Base-by-base conservation (phyloP, 306 rosid genomes). In the Sicyos edulis region DNA sequence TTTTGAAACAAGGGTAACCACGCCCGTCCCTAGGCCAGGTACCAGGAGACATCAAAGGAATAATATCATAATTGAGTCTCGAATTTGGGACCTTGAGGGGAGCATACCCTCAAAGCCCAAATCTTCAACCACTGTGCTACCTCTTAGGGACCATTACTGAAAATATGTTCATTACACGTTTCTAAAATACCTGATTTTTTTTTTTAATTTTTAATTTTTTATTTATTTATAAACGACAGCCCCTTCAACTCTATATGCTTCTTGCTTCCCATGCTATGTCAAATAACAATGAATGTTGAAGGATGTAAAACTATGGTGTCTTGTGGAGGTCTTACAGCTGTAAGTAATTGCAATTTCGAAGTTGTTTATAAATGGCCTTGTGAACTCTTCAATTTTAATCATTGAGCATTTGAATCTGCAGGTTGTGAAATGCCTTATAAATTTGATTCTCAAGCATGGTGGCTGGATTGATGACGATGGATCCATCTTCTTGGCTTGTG, bases 211-310 rank as follows among this genome's bases (percentile, higher is more conserved):
- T n/a, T n/a, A n/a, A n/a, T n/a, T n/a, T n/a, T n/a, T 40, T 8
- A 40, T 40, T 6, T 40, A 26, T 26, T 26, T n/a, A 0, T 6
- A 6, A 40, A 40, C 45, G 45, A 40, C 9, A 93, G 98, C 77
- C 96, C 98, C 51, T 93, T 93, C 87, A 75, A 79, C 73, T 79
- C 90, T 2, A 75, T 86, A 61, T 87, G 96, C 82, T 93, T 90
- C 83, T 84, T 93, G 87, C 91, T 93, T 75, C 98, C 98, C 50
- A 40, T 87, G 86, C 79, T 93, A 81, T 90, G 90, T 81, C 97
- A 90, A 81, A 74, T 77, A 83, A 87, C 97, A 45, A 87, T 90
- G 96, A 19, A 83, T 57, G 75, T 75, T 61, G 96, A 90, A 79
- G 97, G 96, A 64, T 93, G 97, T 76, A 78, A 79, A 76, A 72